These are phyloP conservation scores for Artomyces pyxidatus DNA, from an alignment of 768 basidiomycete genomes.

Conservation along the genomic window DNA sequence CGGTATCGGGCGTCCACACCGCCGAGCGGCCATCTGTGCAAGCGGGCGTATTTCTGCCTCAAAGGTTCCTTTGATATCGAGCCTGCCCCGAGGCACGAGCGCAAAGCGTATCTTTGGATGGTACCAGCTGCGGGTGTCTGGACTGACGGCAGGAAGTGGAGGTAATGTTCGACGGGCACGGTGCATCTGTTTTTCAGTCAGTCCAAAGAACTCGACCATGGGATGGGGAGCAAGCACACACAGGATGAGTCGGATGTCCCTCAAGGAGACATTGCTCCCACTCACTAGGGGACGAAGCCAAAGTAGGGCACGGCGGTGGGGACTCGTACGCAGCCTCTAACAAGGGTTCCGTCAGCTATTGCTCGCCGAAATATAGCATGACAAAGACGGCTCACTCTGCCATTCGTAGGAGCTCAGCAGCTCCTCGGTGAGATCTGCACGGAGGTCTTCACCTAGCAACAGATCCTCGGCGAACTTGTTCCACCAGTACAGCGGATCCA, in stretches of 20 bases:
- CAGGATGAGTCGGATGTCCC: slow-evolving; percentile 55
- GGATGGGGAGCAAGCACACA: slow-evolving; percentile 18
- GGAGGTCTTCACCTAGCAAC: slow-evolving; percentile 25
- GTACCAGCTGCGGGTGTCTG: slow-evolving; percentile 36
- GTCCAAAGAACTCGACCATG: not conserved
- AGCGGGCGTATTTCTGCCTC: slow-evolving; percentile 27
- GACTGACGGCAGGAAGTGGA: slow-evolving; percentile 10
- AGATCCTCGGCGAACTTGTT: slow-evolving; percentile 33
- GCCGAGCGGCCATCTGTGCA: slow-evolving; percentile 25
- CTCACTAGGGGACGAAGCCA: slow-evolving; percentile 35
- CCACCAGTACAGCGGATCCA: slow-evolving; percentile 33
- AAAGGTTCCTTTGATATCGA: slow-evolving; percentile 38
- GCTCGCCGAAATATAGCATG: not conserved
- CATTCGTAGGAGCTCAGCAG: slow-evolving; percentile 35
- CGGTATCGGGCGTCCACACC: slow-evolving; percentile 22
- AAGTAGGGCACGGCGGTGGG: slow-evolving; percentile 35
- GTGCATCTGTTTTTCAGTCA: slow-evolving; percentile 37
- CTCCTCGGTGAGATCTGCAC: slow-evolving; percentile 31
- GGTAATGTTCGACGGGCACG: slow-evolving; percentile 35
- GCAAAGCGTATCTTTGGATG: slow-evolving; percentile 43
- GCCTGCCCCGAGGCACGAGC: slow-evolving; percentile 28
- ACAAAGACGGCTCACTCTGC: slow-evolving; percentile 34
- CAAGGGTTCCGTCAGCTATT: not conserved
- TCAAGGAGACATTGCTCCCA: slow-evolving; percentile 55
- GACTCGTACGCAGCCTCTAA: slow-evolving; percentile 31